Conservation (phyloP, 2,329 filamentous ascomycete genomes). For the Diaporthe ilicicola region DNA sequence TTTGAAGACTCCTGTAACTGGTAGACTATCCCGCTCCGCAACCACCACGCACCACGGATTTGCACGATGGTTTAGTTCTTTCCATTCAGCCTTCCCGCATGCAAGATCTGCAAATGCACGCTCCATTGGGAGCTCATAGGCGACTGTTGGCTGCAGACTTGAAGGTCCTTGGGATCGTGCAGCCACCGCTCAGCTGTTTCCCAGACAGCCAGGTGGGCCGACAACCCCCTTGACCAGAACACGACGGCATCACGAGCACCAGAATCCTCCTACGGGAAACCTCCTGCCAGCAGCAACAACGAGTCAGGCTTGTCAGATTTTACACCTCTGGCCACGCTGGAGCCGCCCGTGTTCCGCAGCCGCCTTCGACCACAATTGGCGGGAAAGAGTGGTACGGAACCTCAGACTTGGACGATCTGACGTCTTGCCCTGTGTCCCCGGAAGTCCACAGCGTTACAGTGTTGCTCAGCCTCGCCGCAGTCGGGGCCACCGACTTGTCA, state of each 20-base stretch:
- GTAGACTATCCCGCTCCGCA: not conserved
- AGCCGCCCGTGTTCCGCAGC: not conserved
- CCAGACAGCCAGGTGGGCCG: slow-evolving; percentile 17
- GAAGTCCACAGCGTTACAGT: slow-evolving; percentile 20
- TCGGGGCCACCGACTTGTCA: not conserved
- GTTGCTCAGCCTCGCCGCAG: slow-evolving; percentile 1
- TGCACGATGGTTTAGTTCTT: not conserved
- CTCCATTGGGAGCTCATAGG: not conserved
- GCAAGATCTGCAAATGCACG: slow-evolving; percentile 17
- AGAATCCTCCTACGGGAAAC: not conserved
- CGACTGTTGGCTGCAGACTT: not conserved
- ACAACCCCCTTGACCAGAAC: slow-evolving; percentile 16
- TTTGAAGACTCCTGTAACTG: slow-evolving; percentile 39
- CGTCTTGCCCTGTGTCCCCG: slow-evolving; percentile 17
- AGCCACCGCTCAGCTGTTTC: not conserved
- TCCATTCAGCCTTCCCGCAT: not conserved
- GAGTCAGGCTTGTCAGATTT: slow-evolving; percentile 1
- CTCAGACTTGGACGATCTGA: slow-evolving; percentile 22
- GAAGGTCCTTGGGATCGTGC: not conserved
- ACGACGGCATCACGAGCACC: not conserved
- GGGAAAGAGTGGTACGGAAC: slow-evolving; percentile 5
- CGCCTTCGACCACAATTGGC: not conserved
- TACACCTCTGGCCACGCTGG: not conserved
- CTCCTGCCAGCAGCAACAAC: slow-evolving; percentile 1
- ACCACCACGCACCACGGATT: not conserved